phyloP scores from a whole-genome alignment of 2,329 filamentous ascomycete genomes.

The Botrytis sinoallii region DNA sequence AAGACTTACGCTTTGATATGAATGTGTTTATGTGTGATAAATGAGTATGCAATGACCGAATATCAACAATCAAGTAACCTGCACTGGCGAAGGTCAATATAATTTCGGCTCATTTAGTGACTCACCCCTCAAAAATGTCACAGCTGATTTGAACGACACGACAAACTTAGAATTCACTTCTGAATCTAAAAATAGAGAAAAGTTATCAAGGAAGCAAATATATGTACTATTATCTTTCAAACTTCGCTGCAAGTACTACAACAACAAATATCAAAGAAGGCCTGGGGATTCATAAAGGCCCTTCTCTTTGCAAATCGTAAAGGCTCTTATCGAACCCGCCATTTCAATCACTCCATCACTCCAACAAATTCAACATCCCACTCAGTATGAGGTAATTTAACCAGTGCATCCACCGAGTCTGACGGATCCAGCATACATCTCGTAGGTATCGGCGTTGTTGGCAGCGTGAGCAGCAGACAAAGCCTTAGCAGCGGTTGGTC shows the following conservation, averaged over 20 bases:
- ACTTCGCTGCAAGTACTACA: background rate
- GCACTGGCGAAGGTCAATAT: background rate
- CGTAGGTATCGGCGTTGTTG: slow-evolving; percentile 32
- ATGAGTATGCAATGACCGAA: no score
- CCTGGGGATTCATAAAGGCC: background rate
- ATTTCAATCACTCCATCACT: background rate
- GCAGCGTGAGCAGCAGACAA: slow-evolving; percentile 27
- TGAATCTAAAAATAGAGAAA: no score
- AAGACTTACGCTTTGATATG: no score
- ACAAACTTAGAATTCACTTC: background rate
- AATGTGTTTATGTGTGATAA: background rate
- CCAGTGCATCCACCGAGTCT: slow-evolving; percentile 28
- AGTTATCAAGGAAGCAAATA: background rate
- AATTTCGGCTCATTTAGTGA: no score
- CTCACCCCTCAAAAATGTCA: no score
- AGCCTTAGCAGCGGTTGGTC: slow-evolving; percentile 24
- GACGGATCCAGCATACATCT: slow-evolving; percentile 32
- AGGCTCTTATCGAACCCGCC: background rate
- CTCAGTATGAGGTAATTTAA: background rate
- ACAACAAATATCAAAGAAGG: background rate
- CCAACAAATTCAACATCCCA: background rate
- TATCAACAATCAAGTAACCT: background rate
- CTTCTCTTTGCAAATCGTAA: background rate
- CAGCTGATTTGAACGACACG: background rate
- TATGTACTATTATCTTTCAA: background rate